These are phyloP conservation scores for Kwoniella mangroviensis DNA, from an alignment of 768 basidiomycete species.

Conservation along the genomic window DNA sequence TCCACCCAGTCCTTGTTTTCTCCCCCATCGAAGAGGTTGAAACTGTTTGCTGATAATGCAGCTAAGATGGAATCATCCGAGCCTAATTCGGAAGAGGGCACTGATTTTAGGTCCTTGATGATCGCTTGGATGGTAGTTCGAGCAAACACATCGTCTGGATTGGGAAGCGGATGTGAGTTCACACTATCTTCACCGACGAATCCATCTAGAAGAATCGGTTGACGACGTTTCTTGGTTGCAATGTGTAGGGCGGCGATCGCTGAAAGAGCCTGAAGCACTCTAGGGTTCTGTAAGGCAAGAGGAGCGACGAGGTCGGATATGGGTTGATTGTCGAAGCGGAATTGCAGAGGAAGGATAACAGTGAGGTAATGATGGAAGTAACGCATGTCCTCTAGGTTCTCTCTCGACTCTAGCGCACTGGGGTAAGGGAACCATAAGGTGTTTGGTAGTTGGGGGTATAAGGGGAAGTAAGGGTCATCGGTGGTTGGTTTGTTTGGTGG, in stretches of 20 bases:
- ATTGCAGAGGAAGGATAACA: constrained; percentile 28
- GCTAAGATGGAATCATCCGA: constrained; percentile 7
- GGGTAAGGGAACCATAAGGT: constrained; percentile 13
- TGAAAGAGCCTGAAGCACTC: constrained; percentile 14
- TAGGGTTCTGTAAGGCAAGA: constrained; percentile 18
- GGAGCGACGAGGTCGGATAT: constrained; percentile 28
- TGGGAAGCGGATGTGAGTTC: background rate
- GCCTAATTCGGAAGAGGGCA: background rate
- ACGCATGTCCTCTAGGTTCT: constrained; percentile 3
- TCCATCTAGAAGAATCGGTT: background rate
- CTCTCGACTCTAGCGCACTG: background rate
- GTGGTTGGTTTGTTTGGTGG: background rate
- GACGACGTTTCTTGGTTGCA: constrained; percentile 7
- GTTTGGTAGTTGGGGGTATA: constrained; percentile 5
- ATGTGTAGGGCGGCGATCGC: constrained; percentile 29
- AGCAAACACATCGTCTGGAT: constrained; percentile 22
- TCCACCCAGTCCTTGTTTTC: constrained; percentile 9
- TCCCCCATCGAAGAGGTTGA: constrained; percentile 12
- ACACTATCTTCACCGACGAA: background rate
- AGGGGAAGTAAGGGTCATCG: background rate
- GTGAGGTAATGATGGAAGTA: constrained; percentile 36
- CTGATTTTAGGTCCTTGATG: constrained; percentile 6
- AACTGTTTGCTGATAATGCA: constrained; percentile 7
- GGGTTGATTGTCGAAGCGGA: constrained; percentile 13
- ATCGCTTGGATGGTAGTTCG: constrained; percentile 5